Evolutionary conservation across 495 filamentous ascomycete species (phyloP).

Genomic region (Podospora appendiculata): DNA sequence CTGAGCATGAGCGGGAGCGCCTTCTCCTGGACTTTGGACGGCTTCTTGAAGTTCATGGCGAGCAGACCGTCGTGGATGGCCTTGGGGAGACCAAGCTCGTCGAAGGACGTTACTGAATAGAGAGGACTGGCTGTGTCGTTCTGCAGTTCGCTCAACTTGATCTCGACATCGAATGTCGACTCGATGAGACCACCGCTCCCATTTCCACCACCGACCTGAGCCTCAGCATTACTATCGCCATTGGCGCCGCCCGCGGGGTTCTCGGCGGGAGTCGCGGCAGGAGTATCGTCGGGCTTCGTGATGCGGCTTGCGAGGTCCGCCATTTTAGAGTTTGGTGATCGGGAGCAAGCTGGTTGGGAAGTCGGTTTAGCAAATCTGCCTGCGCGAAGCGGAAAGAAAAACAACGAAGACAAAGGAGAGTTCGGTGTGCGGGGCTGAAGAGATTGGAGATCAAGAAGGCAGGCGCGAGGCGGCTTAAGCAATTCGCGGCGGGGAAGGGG

Average conservation of each 20-base stretch:
- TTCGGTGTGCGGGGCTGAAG: too few species aligned
- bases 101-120: slow-evolving; percentile 75
- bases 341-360: not conserved
- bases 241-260: slow-evolving; percentile 20
- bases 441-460: too few species aligned
- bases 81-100: slow-evolving; percentile 66
- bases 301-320: slow-evolving; percentile 58
- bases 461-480: too few species aligned
- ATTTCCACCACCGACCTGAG: slow-evolving; percentile 32
- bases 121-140: slow-evolving; percentile 80
- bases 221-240: slow-evolving; percentile 47
- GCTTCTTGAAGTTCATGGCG: slow-evolving; percentile 84
- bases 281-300: slow-evolving; percentile 30
- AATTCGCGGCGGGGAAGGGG: too few species aligned
- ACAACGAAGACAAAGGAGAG: too few species aligned
- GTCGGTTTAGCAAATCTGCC: not conserved
- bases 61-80: slow-evolving; percentile 52
- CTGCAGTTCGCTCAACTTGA: slow-evolving; percentile 86
- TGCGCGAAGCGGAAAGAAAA: too few species aligned
- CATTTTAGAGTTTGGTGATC: slow-evolving; percentile 14
- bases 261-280: slow-evolving; percentile 20
- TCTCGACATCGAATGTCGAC: slow-evolving; percentile 70
- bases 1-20: slow-evolving; percentile 80
- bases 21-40: slow-evolving; percentile 93
- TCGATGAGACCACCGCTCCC: slow-evolving; percentile 55